Percentiles rank a stretch among this genome's conserved stretches.
phyloP scores from a whole-genome alignment of 2,329 filamentous ascomycete species.

The Aspergillus pseudoviridinutans region DNA sequence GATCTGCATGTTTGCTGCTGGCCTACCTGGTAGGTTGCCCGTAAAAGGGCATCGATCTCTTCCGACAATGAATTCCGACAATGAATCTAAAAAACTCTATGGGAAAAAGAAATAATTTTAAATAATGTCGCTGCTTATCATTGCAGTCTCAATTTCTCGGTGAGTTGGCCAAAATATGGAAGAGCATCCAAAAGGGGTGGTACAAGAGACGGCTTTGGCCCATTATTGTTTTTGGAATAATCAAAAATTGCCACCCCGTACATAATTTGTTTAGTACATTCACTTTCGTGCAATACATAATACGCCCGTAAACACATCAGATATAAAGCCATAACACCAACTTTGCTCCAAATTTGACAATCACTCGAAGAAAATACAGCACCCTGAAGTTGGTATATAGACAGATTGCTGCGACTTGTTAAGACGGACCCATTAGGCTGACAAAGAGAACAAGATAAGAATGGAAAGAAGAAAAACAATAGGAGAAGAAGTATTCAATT shows the following conservation, averaged over 20 bases:
- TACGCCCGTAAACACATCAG: background rate
- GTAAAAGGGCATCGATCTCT: background rate
- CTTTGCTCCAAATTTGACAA: background rate
- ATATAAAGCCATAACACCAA: background rate
- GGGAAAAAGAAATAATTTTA: background rate
- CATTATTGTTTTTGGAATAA: background rate
- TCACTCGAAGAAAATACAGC: background rate
- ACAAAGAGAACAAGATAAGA: constrained; percentile 3
- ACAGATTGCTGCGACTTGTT: background rate
- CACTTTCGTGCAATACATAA: background rate
- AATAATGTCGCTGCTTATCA: background rate
- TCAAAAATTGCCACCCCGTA: background rate
- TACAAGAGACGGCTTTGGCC: background rate
- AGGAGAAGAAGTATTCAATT: background rate
- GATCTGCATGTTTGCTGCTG: background rate
- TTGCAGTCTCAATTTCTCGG: background rate
- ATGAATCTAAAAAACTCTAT: no score
- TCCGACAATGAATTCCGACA: no score
- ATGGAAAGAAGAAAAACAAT: background rate
- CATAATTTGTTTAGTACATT: background rate
- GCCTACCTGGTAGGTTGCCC: background rate
- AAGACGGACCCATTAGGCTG: background rate
- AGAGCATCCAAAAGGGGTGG: background rate
- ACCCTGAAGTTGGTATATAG: background rate
- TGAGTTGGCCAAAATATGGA: background rate